Percentiles rank a stretch among this genome's conserved stretches.
These are phyloP conservation scores for Curvularia hawaiiensis DNA, from an alignment of 2,329 filamentous ascomycete species.

Conservation along the genomic window DNA sequence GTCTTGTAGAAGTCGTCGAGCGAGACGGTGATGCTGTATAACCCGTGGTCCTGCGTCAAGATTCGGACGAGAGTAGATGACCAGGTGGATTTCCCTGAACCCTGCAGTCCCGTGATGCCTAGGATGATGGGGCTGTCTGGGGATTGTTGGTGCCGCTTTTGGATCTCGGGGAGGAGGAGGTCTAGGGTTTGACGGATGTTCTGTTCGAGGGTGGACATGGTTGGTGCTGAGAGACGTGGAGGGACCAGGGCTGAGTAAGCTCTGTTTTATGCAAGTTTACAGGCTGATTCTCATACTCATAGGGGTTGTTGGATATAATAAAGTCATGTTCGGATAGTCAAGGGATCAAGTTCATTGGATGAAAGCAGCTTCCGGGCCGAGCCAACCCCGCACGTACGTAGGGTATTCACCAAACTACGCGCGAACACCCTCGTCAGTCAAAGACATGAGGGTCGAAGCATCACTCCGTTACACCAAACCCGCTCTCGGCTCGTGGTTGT, in stretches of 20 bases:
- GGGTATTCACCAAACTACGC: background rate
- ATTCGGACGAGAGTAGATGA: conserved; percentile 53
- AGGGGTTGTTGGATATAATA: background rate
- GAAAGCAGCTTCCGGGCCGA: conserved; percentile 9
- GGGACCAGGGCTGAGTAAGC: background rate
- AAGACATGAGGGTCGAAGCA: background rate
- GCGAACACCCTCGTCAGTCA: background rate
- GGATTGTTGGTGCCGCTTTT: conserved; percentile 21
- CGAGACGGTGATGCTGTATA: conserved; percentile 41
- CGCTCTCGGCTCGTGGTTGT: background rate
- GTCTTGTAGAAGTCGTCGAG: conserved; percentile 88
- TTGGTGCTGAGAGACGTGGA: background rate
- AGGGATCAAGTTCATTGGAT: conserved; percentile 1
- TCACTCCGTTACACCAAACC: background rate
- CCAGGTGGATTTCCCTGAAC: conserved; percentile 89
- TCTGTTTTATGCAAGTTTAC: background rate
- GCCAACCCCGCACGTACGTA: conserved; percentile 10
- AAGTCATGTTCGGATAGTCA: conserved; percentile 3
- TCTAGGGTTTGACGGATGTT: conserved; percentile 39
- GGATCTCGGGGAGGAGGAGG: conserved; percentile 37
- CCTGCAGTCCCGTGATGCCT: conserved; percentile 89
- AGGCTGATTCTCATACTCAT: background rate
- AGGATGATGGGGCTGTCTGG: conserved; percentile 75
- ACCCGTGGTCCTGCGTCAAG: conserved; percentile 29
- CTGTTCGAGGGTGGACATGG: conserved; percentile 35